Evolutionary conservation across 1,284 basidiomycete genomes (phyloP).

Genomic region (Trametes hirsuta): DNA sequence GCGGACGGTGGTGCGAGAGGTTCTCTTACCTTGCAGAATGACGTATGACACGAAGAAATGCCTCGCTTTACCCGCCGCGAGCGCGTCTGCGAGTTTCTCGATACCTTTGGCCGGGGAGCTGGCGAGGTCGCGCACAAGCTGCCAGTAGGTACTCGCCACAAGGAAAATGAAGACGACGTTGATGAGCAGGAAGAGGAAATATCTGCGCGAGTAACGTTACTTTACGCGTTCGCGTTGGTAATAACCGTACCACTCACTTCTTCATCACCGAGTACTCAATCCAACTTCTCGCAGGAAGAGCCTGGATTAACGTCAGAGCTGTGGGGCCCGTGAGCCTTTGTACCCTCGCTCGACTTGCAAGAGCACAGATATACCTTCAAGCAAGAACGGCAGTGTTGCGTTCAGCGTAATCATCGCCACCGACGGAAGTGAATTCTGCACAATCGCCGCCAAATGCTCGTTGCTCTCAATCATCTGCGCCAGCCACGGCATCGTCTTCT

Average conservation of each 20-base stretch:
- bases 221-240: too few relatives aligned
- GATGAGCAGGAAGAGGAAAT: conserved; percentile 91
- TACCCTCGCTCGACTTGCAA: not conserved
- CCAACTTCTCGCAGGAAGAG: conserved; percentile 86
- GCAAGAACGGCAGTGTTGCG: conserved; percentile 84
- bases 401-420: conserved; percentile 91
- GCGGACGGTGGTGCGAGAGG: not conserved
- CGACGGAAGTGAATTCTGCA: conserved; percentile 92
- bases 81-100: conserved; percentile 82
- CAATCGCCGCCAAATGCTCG: conserved; percentile 80
- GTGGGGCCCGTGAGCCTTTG: not conserved
- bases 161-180: conserved; percentile 98
- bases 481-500: conserved; percentile 87
- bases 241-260: conserved; percentile 61
- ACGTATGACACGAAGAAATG: conserved; percentile 97
- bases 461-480: conserved; percentile 79
- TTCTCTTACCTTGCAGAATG: conserved; percentile 79
- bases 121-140: conserved; percentile 84
- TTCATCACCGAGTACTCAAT: conserved; percentile 92
- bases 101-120: conserved; percentile 89
- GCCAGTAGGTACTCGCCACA: conserved; percentile 88
- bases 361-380: conserved; percentile 69
- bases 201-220: conserved; percentile 50
- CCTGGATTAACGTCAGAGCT: conserved; percentile 89
- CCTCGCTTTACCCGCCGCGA: conserved; percentile 77